Evolutionary conservation across 164 flowering plant genomes (phyloP).

Genomic region (Vitis riparia): DNA sequence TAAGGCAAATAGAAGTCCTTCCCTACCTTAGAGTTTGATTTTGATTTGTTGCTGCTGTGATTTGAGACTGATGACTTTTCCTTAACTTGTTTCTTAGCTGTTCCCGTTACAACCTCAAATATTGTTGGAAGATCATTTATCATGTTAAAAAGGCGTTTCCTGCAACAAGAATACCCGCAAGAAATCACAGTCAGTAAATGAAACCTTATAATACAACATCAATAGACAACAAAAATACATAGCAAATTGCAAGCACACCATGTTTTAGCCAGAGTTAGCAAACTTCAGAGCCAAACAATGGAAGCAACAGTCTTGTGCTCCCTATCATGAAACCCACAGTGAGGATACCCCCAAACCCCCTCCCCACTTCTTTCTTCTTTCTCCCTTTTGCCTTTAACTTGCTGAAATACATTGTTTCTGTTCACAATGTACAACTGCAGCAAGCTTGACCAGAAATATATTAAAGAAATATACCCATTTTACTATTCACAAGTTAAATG

Average conservation of each 20-base stretch:
- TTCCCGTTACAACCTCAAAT: constrained; percentile 40
- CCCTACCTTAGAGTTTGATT: constrained; percentile 29
- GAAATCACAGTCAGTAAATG: background rate
- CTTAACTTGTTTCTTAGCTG: constrained; percentile 31
- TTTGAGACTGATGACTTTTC: constrained; percentile 31
- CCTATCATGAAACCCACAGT: constrained; percentile 2
- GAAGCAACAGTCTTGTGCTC: background rate
- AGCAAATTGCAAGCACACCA: background rate
- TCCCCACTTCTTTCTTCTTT: too few species aligned
- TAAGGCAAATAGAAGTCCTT: background rate
- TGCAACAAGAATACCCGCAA: constrained; percentile 16
- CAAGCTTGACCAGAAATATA: background rate
- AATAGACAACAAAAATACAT: background rate
- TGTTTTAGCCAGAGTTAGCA: background rate
- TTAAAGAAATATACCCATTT: background rate
- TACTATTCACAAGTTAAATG: background rate
- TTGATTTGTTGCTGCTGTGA: constrained; percentile 31
- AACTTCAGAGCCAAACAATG: background rate
- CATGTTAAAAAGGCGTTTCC: constrained; percentile 45
- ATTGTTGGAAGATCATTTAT: constrained; percentile 45
- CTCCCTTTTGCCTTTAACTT: background rate
- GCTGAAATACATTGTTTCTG: background rate
- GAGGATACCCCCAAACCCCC: background rate
- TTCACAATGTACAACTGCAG: background rate
- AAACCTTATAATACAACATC: background rate